Percentiles rank a stretch among this genome's conserved stretches.
Conservation (phyloP, 192 early-diverging fungal species). For the Chytriomyces confervae region DNA sequence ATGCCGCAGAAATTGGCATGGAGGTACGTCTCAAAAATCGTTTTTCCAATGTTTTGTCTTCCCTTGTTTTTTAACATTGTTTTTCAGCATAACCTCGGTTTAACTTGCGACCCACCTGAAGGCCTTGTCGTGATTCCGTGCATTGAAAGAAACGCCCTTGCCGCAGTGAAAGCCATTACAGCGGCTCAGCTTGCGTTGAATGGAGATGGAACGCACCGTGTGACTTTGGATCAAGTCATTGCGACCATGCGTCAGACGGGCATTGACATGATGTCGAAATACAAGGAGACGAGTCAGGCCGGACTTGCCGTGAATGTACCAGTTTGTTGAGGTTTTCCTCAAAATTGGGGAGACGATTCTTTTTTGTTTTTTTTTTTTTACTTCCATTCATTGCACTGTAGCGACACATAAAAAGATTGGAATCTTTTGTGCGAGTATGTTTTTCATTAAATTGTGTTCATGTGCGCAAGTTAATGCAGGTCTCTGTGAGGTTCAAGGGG, state of each 20-base stretch:
- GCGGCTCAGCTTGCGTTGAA: slow-evolving; percentile 95
- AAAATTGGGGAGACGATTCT: background rate
- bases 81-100: slow-evolving; percentile 49
- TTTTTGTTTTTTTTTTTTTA: background rate
- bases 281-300: slow-evolving; percentile 95
- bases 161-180: slow-evolving; percentile 93
- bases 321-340: slow-evolving; percentile 43
- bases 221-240: slow-evolving; percentile 94
- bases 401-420: too few species aligned
- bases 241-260: slow-evolving; percentile 92
- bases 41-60: too few species aligned
- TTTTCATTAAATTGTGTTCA: too few species aligned
- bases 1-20: slow-evolving; percentile 98
- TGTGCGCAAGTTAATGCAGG: too few species aligned
- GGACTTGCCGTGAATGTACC: slow-evolving; percentile 93
- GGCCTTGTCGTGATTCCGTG: slow-evolving; percentile 96
- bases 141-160: slow-evolving; percentile 93
- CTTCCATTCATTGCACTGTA: background rate
- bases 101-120: slow-evolving; percentile 79
- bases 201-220: slow-evolving; percentile 88
- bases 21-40: slow-evolving; percentile 23
- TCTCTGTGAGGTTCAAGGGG: too few species aligned
- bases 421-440: too few species aligned
- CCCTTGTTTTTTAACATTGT: too few species aligned
- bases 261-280: slow-evolving; percentile 69